A percentile compares a stretch with the other conserved stretches of the same genome.
phyloP scores from a whole-genome alignment of 2,329 filamentous ascomycete genomes.

The Emergomyces africanus region DNA sequence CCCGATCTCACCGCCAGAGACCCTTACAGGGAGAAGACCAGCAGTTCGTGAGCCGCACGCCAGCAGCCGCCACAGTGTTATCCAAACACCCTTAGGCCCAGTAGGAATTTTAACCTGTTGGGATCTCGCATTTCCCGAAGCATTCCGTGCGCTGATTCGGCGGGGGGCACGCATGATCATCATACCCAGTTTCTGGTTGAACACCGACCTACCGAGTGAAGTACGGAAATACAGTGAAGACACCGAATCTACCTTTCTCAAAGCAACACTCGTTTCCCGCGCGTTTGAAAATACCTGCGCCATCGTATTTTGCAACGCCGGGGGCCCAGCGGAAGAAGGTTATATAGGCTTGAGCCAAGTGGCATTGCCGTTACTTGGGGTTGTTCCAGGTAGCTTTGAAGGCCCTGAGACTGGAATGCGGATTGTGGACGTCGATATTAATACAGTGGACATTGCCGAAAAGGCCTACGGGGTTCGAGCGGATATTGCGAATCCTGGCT shows the following conservation, averaged over 20 bases:
- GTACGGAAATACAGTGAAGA: constrained; percentile 36
- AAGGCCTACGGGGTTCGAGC: neutral
- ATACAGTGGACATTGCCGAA: constrained; percentile 35
- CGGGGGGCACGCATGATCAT: constrained; percentile 43
- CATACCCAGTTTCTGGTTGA: constrained; percentile 41
- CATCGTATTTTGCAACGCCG: constrained; percentile 44
- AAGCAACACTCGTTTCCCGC: constrained; percentile 37
- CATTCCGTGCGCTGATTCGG: constrained; percentile 40
- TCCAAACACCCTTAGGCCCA: constrained; percentile 37
- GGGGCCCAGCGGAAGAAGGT: constrained; percentile 37
- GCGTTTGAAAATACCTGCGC: constrained; percentile 47
- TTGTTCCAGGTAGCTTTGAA: constrained; percentile 31
- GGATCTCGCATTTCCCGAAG: constrained; percentile 46
- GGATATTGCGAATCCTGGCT: neutral
- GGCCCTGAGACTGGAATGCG: constrained; percentile 23
- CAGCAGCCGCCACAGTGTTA: neutral
- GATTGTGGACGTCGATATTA: constrained; percentile 41
- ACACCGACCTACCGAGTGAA: constrained; percentile 32
- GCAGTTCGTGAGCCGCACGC: neutral
- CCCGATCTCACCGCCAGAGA: neutral
- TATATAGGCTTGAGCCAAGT: constrained; percentile 43
- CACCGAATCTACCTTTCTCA: constrained; percentile 39
- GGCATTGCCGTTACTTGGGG: constrained; percentile 39
- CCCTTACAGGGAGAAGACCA: neutral
- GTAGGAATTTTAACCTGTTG: constrained; percentile 45